Base-by-base conservation (phyloP, 2,329 filamentous ascomycete species). In the Didymella sp. region DNA sequence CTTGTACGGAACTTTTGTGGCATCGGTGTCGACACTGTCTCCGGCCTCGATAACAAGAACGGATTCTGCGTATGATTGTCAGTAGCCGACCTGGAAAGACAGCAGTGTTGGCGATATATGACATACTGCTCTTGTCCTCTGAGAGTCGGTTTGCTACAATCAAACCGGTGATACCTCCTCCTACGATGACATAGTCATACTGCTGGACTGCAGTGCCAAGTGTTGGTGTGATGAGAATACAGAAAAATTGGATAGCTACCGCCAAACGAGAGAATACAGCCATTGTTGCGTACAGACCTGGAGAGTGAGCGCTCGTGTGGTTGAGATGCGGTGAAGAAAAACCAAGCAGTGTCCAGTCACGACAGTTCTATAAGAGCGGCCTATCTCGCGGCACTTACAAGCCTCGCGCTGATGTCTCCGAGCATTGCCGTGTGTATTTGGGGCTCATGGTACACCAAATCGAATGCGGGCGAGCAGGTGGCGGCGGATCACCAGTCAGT, bases 141-240 rank as follows among this genome's bases (percentile, higher is more conserved):
- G 57, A 63, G 24, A 73, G 48, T 17, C 71, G 62, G 25, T 67
- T 68, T 4, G 71, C 70, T 15, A 73, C 65, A 24, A 71, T 54
- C 33, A 71, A 52, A 9, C 71, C 71, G 12, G 62, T 70, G 13
- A 69, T 56, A 24, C 70, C 70, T 41, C 67, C 70, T 40, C 70
- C 70, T 22, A 73, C 66, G 42, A 73, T 68, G 4, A 73, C 63
- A 59, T 73, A 73, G 52, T 73, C 71, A 24, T 70, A 71, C 24
- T 63, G 52, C 15, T 58, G 28, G 9, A 46, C 25, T 6, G 52
- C 30, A 15, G 55, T 55, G 30, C 58, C 60, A 41, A 62, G 40
- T 47, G 59, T 60, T 11, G 65, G 64, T 12, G 56, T 52, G 13
- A 65, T 21, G 31, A 67, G 46, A 15, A 66, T 49, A 59, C 60